Percentiles rank a stretch among this genome's conserved stretches.
These are phyloP conservation scores for Colletotrichum sp. DNA, from an alignment of 2,329 filamentous ascomycete species.

Conservation along the genomic window DNA sequence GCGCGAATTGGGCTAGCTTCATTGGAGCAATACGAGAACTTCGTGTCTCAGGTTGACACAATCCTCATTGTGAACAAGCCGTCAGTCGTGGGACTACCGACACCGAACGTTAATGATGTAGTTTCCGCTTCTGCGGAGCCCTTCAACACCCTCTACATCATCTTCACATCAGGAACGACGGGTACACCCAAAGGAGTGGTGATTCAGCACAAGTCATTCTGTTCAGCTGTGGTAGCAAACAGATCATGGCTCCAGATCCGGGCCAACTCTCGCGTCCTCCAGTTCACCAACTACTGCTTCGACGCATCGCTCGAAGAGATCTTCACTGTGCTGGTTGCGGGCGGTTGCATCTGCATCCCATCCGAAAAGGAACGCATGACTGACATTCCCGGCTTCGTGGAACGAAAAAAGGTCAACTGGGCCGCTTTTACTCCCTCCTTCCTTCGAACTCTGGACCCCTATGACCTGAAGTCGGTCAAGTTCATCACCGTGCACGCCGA, in stretches of 20 bases:
- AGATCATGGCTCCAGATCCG: constrained; percentile 3
- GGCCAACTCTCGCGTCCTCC: constrained; percentile 23
- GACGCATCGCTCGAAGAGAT: constrained; percentile 58
- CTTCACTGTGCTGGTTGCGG: constrained; percentile 55
- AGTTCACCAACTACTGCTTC: constrained; percentile 59
- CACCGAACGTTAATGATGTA: not conserved
- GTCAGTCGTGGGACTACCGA: not conserved
- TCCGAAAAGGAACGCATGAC: constrained; percentile 44
- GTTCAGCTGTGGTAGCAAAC: constrained; percentile 22
- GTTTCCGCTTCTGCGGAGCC: not conserved
- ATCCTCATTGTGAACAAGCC: not conserved
- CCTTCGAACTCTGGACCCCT: constrained; percentile 47
- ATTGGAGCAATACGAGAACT: not conserved
- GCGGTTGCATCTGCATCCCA: constrained; percentile 41
- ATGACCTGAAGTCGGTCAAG: constrained; percentile 37
- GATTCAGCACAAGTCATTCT: constrained; percentile 30
- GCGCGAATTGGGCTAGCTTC: not conserved
- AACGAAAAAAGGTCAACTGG: constrained; percentile 55
- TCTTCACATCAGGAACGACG: constrained; percentile 60
- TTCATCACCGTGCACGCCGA: constrained; percentile 37
- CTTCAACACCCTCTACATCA: constrained; percentile 35
- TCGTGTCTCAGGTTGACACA: not conserved
- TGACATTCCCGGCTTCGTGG: constrained; percentile 54
- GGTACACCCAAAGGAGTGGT: constrained; percentile 56
- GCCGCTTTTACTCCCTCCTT: constrained; percentile 64